Conservation (phyloP, 305 asterid genomes). For the Fraxinus platypoda region DNA sequence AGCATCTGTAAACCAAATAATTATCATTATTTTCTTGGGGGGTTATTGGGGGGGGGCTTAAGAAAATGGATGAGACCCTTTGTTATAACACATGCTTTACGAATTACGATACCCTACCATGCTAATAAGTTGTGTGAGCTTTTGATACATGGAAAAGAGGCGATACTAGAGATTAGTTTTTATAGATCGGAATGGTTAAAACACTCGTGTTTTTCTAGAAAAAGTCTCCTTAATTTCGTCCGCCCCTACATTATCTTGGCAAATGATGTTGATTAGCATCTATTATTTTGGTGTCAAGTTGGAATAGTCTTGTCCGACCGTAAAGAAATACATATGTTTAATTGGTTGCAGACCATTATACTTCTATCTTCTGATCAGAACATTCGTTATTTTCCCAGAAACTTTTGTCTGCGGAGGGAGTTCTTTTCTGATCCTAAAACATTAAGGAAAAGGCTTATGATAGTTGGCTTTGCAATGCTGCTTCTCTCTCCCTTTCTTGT, state of each 20-base stretch:
- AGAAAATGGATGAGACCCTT: background rate
- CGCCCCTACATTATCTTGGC: background rate
- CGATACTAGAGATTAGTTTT: background rate
- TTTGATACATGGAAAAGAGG: background rate
- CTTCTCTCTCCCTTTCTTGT: constrained; percentile 90
- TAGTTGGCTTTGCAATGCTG: constrained; percentile 80
- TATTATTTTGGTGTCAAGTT: background rate
- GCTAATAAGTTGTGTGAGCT: background rate
- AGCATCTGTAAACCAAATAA: background rate
- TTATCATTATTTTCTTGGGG: background rate
- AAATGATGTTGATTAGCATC: background rate
- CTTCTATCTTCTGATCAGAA: constrained; percentile 5
- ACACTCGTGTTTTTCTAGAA: background rate
- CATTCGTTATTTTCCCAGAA: constrained; percentile 49
- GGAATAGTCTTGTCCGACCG: background rate
- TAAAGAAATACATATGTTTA: background rate
- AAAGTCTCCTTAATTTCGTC: background rate
- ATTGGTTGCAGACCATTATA: background rate
- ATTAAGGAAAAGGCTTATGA: constrained; percentile 81
- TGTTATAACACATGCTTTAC: background rate
- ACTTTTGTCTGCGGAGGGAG: constrained; percentile 72
- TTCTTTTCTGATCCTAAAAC: constrained; percentile 78
- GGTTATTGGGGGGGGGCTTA: no score
- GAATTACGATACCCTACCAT: background rate
- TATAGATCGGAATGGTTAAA: background rate